Base-by-base conservation (phyloP, 352 stramenopile species). In the Globisporangium carolinianum region DNA sequence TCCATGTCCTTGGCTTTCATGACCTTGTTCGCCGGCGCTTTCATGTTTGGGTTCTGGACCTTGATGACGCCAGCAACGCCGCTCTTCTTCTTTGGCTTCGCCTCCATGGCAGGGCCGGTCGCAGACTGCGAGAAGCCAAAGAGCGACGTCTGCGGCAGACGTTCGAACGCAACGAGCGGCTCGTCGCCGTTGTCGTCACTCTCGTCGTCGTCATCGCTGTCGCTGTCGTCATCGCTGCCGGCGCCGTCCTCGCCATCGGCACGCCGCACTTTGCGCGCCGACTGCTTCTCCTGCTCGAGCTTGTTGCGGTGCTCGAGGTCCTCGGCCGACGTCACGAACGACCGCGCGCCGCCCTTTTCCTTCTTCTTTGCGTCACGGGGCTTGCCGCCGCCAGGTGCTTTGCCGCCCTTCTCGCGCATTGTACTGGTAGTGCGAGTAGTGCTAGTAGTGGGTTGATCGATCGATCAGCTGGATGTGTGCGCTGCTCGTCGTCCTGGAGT, bases 1-100 rank as follows among this genome's bases (percentile, higher is more conserved):
- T 80, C 70, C 66, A 96, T 85, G 64, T 93, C 85, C 68, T 93
- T 94, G 41, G 81, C 82, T 71, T 94, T 94, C 67, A 94, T 89
- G 36, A 89, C 71, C 72, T 94, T 95, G 64, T 75, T 88, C 57
- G 80, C 61, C n/a, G 59, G 66, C 52, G 83, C 69, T 61, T 69
- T 76, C 12, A 73, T 50, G 68, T 96, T 96, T 6, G 85, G 86
- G 78, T 96, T 96, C 58, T 92, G 65, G 45, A 79, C 77, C 73
- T 94, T 84, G 55, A 91, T 71, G 38, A 91, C 70, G 17, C 70
- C 77, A 2, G 67, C 70, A 18, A 92, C 77, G 32, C 83, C 80
- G 53, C 73, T 79, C 41, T 86, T 83, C 73, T 94, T 94, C 65
- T 79, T 70, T 60, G 79, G 73, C 51, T 78, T 72, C 35, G 76